phyloP scores from a whole-genome alignment of 2,329 filamentous ascomycete species.

The Calonectria naviculata region DNA sequence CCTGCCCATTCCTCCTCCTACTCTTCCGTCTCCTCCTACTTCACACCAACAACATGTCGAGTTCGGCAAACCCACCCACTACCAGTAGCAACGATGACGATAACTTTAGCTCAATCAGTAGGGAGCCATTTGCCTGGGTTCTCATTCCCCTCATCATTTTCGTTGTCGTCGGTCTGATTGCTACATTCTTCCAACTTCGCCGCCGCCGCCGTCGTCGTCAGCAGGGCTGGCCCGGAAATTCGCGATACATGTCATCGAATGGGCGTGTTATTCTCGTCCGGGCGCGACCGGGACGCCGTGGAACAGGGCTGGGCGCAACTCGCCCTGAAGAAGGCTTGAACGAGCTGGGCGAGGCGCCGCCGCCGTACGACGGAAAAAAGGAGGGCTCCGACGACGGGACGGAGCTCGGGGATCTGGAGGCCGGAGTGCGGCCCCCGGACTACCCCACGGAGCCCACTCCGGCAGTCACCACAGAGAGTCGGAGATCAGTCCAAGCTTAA shows the following conservation, averaged over 20 bases:
- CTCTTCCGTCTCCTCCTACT: neutral
- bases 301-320: slow-evolving; percentile 35
- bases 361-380: slow-evolving; percentile 64
- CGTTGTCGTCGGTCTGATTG: slow-evolving; percentile 50
- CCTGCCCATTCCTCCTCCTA: neutral
- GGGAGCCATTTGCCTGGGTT: slow-evolving; percentile 68
- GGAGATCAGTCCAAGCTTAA: slow-evolving; percentile 18
- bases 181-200: slow-evolving; percentile 56
- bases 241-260: slow-evolving; percentile 18
- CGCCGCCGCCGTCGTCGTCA: slow-evolving; percentile 45
- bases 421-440: slow-evolving; percentile 40
- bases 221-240: slow-evolving; percentile 21
- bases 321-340: slow-evolving; percentile 66
- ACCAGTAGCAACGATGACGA: slow-evolving; percentile 22
- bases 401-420: slow-evolving; percentile 42
- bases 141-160: slow-evolving; percentile 61
- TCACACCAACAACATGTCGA: slow-evolving; percentile 6
- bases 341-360: slow-evolving; percentile 73
- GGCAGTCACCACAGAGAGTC: slow-evolving; percentile 33
- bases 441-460: slow-evolving; percentile 42
- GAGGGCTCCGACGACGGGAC: slow-evolving; percentile 26
- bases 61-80: neutral
- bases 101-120: slow-evolving; percentile 45
- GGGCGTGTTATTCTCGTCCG: slow-evolving; percentile 30
- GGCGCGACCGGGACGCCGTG: slow-evolving; percentile 21